Evolutionary conservation across 2,329 filamentous ascomycete species (phyloP).

Genomic region (Colletotrichum orbiculare): DNA sequence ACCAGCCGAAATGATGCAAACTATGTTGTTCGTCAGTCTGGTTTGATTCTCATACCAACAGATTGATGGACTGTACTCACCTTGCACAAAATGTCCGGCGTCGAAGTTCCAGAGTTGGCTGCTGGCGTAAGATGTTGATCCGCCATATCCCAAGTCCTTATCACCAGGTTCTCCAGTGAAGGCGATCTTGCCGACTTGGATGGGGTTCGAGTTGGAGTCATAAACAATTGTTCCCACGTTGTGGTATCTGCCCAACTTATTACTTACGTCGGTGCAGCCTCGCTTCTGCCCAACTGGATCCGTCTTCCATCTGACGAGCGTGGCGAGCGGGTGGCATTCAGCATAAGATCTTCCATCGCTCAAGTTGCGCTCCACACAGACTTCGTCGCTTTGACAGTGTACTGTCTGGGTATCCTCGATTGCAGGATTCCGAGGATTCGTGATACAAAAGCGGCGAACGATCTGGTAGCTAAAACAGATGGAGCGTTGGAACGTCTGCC

Average conservation of each 20-base stretch:
- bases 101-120: neutral
- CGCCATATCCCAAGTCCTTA: neutral
- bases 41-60: neutral
- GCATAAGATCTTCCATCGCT: neutral
- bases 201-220: neutral
- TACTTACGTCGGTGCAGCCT: neutral
- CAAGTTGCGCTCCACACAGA: neutral
- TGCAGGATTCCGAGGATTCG: neutral
- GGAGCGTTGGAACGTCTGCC: neutral
- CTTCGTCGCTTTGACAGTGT: neutral
- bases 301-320: neutral
- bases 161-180: slow-evolving; percentile 2
- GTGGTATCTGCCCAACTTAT: neutral
- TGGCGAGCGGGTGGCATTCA: neutral
- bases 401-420: neutral
- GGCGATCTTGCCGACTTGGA: neutral
- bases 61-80: neutral
- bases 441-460: neutral
- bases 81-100: neutral
- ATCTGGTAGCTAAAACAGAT: neutral
- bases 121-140: neutral
- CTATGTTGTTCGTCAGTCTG: neutral
- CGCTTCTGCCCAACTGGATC: neutral
- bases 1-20: neutral
- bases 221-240: neutral